Percentiles rank a stretch among this genome's conserved stretches.
phyloP scores from a whole-genome alignment of 768 basidiomycete genomes.

The Naematelia encephala region DNA sequence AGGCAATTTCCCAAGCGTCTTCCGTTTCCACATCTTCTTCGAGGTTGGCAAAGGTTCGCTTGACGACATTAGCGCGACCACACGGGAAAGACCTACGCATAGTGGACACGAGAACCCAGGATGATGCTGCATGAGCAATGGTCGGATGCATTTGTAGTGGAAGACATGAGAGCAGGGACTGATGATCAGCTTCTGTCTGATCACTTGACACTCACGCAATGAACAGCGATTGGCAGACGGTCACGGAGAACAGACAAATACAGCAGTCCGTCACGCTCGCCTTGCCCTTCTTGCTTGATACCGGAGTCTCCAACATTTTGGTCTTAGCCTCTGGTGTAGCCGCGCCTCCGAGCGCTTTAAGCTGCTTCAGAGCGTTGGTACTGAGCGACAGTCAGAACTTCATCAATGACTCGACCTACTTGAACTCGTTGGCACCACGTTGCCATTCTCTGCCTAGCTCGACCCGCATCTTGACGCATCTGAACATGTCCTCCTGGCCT shows the following conservation, averaged over 20 bases:
- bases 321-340: conserved; percentile 21
- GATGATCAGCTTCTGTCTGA: conserved; percentile 4
- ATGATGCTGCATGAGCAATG: conserved; percentile 80
- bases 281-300: conserved; percentile 35
- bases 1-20: conserved; percentile 49
- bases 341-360: conserved; percentile 54
- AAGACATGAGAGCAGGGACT: conserved; percentile 83
- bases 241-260: conserved; percentile 86
- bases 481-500: conserved; percentile 92
- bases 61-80: conserved; percentile 8
- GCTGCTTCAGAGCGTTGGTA: conserved; percentile 69
- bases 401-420: conserved; percentile 54
- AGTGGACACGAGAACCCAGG: conserved; percentile 93
- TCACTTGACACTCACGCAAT: conserved; percentile 59
- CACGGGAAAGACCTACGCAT: conserved; percentile 55
- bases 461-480: conserved; percentile 91
- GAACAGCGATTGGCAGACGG: conserved; percentile 92
- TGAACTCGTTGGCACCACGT: conserved; percentile 83
- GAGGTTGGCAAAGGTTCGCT: conserved; percentile 84
- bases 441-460: conserved; percentile 93
- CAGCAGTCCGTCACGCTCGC: conserved; percentile 68
- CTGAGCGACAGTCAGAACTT: conserved; percentile 24
- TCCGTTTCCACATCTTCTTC: conserved; percentile 91
- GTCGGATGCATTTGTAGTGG: conserved; percentile 85
- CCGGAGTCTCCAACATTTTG: conserved; percentile 10